Conservation (phyloP, 139 green algal genomes). For the Pycnococcus provasolii region DNA sequence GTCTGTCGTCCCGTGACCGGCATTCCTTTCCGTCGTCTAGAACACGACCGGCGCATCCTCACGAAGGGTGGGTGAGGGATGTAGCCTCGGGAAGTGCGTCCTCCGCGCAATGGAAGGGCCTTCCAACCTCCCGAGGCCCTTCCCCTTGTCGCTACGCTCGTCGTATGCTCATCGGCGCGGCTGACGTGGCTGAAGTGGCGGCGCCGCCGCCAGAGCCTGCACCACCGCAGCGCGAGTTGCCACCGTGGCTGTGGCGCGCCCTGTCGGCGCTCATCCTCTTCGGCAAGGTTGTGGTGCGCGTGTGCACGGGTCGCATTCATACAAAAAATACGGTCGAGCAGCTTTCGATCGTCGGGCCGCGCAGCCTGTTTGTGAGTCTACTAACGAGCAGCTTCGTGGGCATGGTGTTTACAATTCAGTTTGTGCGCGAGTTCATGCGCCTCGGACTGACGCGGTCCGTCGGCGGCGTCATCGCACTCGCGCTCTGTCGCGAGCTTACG, state of each 20-base stretch:
- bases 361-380: constrained; percentile 81
- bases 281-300: constrained; percentile 9
- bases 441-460: constrained; percentile 82
- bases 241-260: neutral
- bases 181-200: too few species aligned
- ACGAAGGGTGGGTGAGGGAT: too few species aligned
- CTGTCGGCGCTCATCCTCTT: neutral
- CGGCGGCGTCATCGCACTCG: constrained; percentile 88
- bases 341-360: constrained; percentile 81
- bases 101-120: too few species aligned
- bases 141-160: too few species aligned
- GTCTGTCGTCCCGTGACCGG: too few species aligned
- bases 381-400: constrained; percentile 92
- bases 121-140: too few species aligned
- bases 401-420: constrained; percentile 99
- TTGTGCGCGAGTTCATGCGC: constrained; percentile 77
- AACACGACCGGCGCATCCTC: too few species aligned
- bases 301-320: constrained; percentile 61
- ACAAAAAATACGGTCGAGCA: constrained; percentile 80
- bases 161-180: too few species aligned
- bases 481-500: constrained; percentile 85
- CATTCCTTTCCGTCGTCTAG: too few species aligned
- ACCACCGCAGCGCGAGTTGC: neutral
- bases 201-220: too few species aligned
- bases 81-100: too few species aligned